phyloP scores from a whole-genome alignment of 2,329 filamentous ascomycete genomes.

The Arthroderma sp. region DNA sequence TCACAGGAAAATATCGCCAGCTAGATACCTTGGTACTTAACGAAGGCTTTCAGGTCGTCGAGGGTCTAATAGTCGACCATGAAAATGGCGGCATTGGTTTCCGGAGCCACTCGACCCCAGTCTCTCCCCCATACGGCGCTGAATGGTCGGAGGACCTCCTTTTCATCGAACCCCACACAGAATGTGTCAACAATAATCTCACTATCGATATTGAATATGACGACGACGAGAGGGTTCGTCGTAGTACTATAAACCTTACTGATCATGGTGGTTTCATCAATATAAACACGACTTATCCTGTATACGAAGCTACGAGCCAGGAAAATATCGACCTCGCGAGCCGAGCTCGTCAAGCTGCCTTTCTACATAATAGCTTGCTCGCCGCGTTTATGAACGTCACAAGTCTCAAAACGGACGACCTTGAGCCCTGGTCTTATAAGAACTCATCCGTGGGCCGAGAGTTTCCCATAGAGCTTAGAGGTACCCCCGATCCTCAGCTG shows the following conservation, averaged over 20 bases:
- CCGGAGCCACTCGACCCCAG: slow-evolving; percentile 33
- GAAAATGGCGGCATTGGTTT: slow-evolving; percentile 32
- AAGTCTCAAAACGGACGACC: slow-evolving; percentile 11
- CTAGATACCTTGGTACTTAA: slow-evolving; percentile 22
- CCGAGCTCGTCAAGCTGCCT: slow-evolving; percentile 34
- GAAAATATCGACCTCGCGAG: slow-evolving; percentile 23
- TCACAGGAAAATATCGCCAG: slow-evolving; percentile 19
- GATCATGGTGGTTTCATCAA: slow-evolving; percentile 34
- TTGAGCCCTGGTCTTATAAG: slow-evolving; percentile 23
- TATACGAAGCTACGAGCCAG: slow-evolving; percentile 21
- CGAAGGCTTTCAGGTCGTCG: slow-evolving; percentile 22
- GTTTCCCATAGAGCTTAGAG: slow-evolving; percentile 15
- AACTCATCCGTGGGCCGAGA: slow-evolving; percentile 24
- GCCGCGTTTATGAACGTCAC: slow-evolving; percentile 32
- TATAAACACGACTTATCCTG: slow-evolving; percentile 23
- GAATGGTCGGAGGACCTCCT: slow-evolving; percentile 37
- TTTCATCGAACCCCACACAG: slow-evolving; percentile 34
- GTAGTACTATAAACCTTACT: slow-evolving; percentile 15
- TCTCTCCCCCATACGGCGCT: slow-evolving; percentile 21
- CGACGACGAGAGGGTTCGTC: slow-evolving; percentile 2
- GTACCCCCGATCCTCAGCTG: not conserved
- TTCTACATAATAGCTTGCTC: slow-evolving; percentile 28
- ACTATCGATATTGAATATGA: slow-evolving; percentile 30
- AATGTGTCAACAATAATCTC: slow-evolving; percentile 29
- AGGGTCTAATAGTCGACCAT: slow-evolving; percentile 34